Percentiles rank a stretch among this genome's conserved stretches.
phyloP scores from a whole-genome alignment of 768 basidiomycete species.

The Phaffia australis region DNA sequence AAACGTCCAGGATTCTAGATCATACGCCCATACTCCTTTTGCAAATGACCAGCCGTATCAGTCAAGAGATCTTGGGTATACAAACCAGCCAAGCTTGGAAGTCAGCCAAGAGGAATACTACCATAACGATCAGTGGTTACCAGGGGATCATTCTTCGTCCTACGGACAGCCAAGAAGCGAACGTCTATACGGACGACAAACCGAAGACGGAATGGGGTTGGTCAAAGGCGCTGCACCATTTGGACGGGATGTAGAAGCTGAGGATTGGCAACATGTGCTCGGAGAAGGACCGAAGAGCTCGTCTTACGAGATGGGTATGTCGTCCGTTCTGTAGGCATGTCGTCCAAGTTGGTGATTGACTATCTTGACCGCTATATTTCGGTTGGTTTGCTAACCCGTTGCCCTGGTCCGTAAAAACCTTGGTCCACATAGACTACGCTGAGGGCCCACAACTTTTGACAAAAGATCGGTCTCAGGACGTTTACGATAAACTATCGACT shows the following conservation, averaged over 20 bases:
- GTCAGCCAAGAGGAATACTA: constrained; percentile 6
- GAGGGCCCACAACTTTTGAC: constrained; percentile 4
- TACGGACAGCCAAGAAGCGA: not conserved
- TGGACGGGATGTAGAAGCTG: not conserved
- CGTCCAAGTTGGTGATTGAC: not conserved
- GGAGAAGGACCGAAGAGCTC: not conserved
- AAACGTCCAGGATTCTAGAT: not conserved
- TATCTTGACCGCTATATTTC: not conserved
- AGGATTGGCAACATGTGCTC: not conserved
- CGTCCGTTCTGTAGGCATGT: not conserved
- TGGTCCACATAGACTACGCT: constrained; percentile 8
- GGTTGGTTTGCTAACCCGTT: not conserved
- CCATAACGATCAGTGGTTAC: not conserved
- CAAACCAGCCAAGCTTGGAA: not conserved
- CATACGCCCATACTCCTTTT: not conserved
- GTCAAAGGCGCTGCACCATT: not conserved
- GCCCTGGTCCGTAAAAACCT: not conserved
- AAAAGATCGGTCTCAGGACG: not conserved
- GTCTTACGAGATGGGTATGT: not conserved
- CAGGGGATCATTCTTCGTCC: not conserved
- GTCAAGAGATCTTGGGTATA: not conserved
- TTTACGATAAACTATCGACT: not conserved
- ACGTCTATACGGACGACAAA: not conserved
- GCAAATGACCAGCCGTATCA: not conserved
- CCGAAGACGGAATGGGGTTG: not conserved